Base-by-base conservation (phyloP, 179 eudicot genomes). In the Amaranthus tricolor region DNA sequence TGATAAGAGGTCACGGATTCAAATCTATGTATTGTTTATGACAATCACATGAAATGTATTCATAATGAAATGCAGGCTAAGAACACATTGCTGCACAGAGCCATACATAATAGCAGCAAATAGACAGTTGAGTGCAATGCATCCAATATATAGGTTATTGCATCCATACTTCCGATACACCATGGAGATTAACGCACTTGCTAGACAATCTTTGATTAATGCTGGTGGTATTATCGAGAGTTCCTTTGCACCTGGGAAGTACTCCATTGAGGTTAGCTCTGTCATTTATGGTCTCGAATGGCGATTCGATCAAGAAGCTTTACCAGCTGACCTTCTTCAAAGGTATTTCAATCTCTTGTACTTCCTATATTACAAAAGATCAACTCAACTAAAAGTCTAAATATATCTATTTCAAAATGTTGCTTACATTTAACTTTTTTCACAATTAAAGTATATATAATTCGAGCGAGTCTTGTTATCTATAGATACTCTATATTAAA, bases 151-250 rank as follows among this genome's bases (percentile, higher is more conserved):
- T 59, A 85, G 84, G 58, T 77, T 91, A 11, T 60, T 89, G 72
- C 83, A 85, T 63, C 97, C 94, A 78, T 87, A 91, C 74, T 82
- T 91, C n/a, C 84, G 97, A 0, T 91, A 91, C 86, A 91, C 97
- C 5, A 86, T 89, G 90, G 89, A 89, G 88, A 89, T 91, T 62
- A 91, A 91, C 66, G 90, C 90, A 50, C 79, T 87, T 66, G 97
- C 93, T 55, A 81, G 97, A 24, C 66, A 72, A 76, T 62, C 85
- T 21, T 86, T 91, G 67, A 77, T 91, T 8, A 89, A 88, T 68
- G 85, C 82, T 0, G 74, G 43, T 12, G 93, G 96, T 31, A 79
- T 88, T 31, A 91, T 91, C 1, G 96, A 91, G 80, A 17, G 54
- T 0, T 20, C 84, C 0, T 91, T 91, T 59, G 60, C 90, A 16